Conservation (phyloP, 257 asterid species). For the Gardenia jasminoides region DNA sequence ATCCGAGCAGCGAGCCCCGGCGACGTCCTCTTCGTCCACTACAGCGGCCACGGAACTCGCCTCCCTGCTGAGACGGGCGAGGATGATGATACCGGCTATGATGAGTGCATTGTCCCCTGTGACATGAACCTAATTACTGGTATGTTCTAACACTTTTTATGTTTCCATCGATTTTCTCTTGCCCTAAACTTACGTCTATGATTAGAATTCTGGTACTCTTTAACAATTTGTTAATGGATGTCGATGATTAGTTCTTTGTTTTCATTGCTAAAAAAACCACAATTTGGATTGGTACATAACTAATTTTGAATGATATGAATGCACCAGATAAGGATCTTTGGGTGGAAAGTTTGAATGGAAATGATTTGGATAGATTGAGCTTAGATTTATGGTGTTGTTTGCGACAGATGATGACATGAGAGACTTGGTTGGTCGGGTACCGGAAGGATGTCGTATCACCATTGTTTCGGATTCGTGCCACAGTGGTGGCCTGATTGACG, state of each 20-base stretch:
- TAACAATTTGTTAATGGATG: too few relatives aligned
- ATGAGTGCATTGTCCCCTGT: constrained; percentile 90
- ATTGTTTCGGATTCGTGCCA: constrained; percentile 96
- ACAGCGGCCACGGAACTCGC: constrained; percentile 97
- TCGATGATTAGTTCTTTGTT: too few relatives aligned
- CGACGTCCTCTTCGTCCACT: constrained; percentile 80
- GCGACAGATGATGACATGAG: constrained; percentile 86
- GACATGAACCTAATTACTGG: constrained; percentile 96
- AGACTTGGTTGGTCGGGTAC: constrained; percentile 85
- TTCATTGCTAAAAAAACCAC: too few relatives aligned
- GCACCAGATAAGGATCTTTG: too few relatives aligned
- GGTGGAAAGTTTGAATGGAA: too few relatives aligned
- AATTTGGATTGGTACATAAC: too few relatives aligned
- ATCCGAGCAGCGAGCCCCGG: constrained; percentile 62
- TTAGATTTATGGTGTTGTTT: not conserved
- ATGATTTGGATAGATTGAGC: not conserved
- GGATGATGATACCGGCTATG: constrained; percentile 94
- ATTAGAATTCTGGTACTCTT: too few relatives aligned
- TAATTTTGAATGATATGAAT: too few relatives aligned
- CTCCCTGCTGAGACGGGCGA: constrained; percentile 98
- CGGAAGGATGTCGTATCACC: constrained; percentile 80
- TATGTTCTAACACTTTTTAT: constrained; percentile 3
- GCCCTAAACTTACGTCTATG: too few relatives aligned
- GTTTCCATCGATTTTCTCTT: too few relatives aligned
- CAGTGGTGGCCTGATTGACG: constrained; percentile 91